Base-by-base conservation (phyloP, 495 filamentous ascomycete genomes). In the Trichoderma erinaceum region DNA sequence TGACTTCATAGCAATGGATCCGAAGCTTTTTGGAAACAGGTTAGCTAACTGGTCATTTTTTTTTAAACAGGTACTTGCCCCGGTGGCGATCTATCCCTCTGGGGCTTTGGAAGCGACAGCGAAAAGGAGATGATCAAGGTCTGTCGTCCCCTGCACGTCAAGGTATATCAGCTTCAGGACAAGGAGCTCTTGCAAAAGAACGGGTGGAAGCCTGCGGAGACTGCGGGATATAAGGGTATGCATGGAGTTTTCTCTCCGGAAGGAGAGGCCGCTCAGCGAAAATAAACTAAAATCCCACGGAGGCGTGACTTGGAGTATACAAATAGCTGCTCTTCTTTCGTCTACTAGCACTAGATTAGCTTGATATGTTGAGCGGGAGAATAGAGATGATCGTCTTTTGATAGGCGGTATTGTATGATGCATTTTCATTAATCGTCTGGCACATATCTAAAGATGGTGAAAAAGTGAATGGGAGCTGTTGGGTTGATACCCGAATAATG, bases 81-180 rank as follows among this genome's bases (percentile, higher is more conserved):
- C n/a, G 75, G 81, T 72, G 87, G 87, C 8, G 91, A 95, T 73
- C 78, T 93, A 41, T 90, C 87, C 2, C 80, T 87, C 41, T 92
- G 89, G 88, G 89, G 89, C 1, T 93, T 90, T 83, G 88, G 86
- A 32, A 86, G 84, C 69, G 86, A 87, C 70, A 83, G 83, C 48
- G 84, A 80, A 52, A 80, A 81, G 70, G 82, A 82, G 41, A 93
- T 93, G 90, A 80, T 86, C 27, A 86, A 87, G 18, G 89, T 85
- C 25, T 92, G 89, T 75, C 82, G 90, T n/a, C 89, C 89, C 1
- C 78, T 93, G 11, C 85, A 85, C 16, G 86, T 93, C 13, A 85
- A 91, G 67, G 85, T 93, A 3, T 93, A 85, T 71, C 80, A 82
- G 64, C 75, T 93, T 18, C 75, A 76, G 25, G 85, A 89, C 69